phyloP scores from a whole-genome alignment of 192 early-diverging fungal genomes.

The Glomus cerebriforme region DNA sequence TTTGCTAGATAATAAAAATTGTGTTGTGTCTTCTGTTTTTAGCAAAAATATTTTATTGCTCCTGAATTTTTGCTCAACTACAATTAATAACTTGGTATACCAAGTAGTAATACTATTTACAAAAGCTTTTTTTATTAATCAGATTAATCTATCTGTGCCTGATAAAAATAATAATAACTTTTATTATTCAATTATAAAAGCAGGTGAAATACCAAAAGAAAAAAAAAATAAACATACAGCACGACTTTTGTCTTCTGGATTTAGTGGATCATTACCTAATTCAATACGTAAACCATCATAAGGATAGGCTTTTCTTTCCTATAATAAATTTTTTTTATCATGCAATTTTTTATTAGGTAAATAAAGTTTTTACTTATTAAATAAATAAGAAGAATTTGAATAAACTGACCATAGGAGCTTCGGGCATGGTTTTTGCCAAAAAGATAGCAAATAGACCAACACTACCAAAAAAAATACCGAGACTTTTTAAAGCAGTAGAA shows the following conservation, averaged over 20 bases:
- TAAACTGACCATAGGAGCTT: not conserved
- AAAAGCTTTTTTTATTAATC: too few relatives aligned
- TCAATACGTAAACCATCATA: conserved; percentile 24
- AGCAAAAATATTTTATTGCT: not conserved
- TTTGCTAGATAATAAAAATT: not conserved
- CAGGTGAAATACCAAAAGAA: too few relatives aligned
- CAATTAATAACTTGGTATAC: not conserved
- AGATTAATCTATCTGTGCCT: not conserved
- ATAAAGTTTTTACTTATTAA: not conserved
- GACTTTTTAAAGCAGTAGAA: not conserved
- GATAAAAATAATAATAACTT: not conserved
- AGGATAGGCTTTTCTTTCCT: not conserved
- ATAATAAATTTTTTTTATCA: not conserved
- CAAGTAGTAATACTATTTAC: too few relatives aligned
- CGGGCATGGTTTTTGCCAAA: not conserved
- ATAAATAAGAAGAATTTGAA: not conserved
- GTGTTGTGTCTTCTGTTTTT: not conserved
- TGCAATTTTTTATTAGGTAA: not conserved
- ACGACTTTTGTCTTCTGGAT: not conserved
- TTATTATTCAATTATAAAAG: not conserved
- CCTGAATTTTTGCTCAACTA: too few relatives aligned
- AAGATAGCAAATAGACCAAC: not conserved
- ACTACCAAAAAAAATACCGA: not conserved
- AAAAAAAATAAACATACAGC: not conserved
- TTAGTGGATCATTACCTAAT: not conserved